phyloP scores from a whole-genome alignment of 371 early-diverging fungal genomes.

The Syncephalastrum racemosum region DNA sequence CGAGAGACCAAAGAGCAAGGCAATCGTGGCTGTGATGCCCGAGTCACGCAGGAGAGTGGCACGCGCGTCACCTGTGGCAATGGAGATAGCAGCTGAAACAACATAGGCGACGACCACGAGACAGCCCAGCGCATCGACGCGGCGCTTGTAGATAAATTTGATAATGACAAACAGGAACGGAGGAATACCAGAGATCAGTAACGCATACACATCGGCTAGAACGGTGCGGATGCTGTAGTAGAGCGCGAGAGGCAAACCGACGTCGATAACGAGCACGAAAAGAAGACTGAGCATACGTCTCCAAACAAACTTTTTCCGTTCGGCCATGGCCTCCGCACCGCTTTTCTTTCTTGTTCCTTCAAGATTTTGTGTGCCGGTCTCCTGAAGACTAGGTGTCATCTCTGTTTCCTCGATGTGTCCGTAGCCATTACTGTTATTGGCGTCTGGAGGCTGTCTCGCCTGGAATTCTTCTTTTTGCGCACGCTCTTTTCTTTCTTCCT shows the following conservation, averaged over 20 bases:
- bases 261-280: constrained; percentile 4
- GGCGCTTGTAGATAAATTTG: constrained; percentile 20
- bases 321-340: no score
- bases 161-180: constrained; percentile 32
- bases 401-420: no score
- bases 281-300: neutral
- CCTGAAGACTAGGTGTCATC: no score
- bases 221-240: constrained; percentile 14
- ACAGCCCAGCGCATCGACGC: constrained; percentile 42
- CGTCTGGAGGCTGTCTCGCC: no score
- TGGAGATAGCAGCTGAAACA: constrained; percentile 40
- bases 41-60: constrained; percentile 47
- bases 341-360: no score
- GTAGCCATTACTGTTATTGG: no score
- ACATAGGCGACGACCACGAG: constrained; percentile 42
- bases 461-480: no score
- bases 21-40: constrained; percentile 33
- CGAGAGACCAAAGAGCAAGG: constrained; percentile 37
- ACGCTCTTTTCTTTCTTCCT: no score
- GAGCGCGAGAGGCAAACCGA: constrained; percentile 19
- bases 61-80: constrained; percentile 38
- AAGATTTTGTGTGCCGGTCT: no score
- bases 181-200: constrained; percentile 27
- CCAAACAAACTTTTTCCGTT: no score
- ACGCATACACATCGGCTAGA: constrained; percentile 14